phyloP scores from a whole-genome alignment of 176 grass and related monocot species.

The Musa beccarii region DNA sequence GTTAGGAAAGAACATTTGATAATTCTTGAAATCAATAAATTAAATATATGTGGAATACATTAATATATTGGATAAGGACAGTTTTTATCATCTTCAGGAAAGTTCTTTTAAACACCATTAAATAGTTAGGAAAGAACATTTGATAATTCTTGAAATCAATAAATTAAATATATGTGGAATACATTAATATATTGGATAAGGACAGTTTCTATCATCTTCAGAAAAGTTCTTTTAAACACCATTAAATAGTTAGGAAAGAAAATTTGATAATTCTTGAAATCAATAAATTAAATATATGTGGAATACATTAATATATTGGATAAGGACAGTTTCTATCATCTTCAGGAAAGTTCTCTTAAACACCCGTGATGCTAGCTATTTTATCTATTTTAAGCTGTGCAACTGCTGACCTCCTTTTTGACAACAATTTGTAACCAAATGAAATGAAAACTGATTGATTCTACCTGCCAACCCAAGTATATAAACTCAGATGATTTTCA shows the following conservation, averaged over 20 bases:
- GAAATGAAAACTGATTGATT: background rate
- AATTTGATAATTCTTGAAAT: background rate
- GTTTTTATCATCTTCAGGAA: background rate
- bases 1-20: background rate
- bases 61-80: background rate
- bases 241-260: constrained; percentile 1
- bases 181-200: too few species aligned
- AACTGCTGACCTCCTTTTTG: background rate
- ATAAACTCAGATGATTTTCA: too few species aligned
- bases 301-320: background rate
- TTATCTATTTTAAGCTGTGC: background rate
- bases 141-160: too few species aligned
- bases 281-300: background rate
- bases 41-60: background rate
- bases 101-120: background rate
- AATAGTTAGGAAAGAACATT: too few species aligned
- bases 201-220: too few species aligned
- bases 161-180: too few species aligned
- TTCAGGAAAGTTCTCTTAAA: background rate
- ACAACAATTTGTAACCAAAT: background rate
- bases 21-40: background rate
- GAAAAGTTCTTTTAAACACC: background rate
- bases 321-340: background rate
- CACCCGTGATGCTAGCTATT: background rate
- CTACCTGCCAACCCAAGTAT: background rate